These are phyloP conservation scores for Puccinia polysora DNA, from an alignment of 1,284 basidiomycete genomes.

Conservation along the genomic window DNA sequence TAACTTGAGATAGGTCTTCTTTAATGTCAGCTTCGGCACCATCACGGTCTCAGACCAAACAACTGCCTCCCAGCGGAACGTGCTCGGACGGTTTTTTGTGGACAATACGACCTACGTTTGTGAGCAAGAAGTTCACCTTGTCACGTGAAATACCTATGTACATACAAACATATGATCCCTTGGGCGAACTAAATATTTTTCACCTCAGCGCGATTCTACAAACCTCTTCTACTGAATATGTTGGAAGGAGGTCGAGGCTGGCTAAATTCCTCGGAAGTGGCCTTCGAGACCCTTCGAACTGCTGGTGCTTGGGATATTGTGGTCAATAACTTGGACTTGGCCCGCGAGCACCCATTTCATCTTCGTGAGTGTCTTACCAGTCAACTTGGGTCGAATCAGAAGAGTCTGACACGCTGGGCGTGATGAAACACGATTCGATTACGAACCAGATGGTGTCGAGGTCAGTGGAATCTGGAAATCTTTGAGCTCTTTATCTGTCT, in stretches of 20 bases:
- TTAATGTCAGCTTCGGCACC: slow-evolving; percentile 28
- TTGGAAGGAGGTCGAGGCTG: slow-evolving; percentile 16
- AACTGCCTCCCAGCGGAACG: background rate
- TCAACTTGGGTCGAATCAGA: too few species aligned
- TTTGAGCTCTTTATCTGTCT: background rate
- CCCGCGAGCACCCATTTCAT: slow-evolving; percentile 53
- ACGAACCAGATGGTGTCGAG: slow-evolving; percentile 20
- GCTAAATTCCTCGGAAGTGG: slow-evolving; percentile 40
- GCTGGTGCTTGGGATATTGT: slow-evolving; percentile 48
- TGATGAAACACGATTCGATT: too few species aligned
- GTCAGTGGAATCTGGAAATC: slow-evolving; percentile 1
- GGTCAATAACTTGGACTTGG: slow-evolving; percentile 53
- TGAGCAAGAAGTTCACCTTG: background rate
- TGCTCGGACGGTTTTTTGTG: slow-evolving; percentile 39
- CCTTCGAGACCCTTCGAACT: slow-evolving; percentile 44
- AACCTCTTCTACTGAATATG: slow-evolving; percentile 19
- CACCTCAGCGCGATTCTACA: slow-evolving; percentile 45
- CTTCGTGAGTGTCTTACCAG: slow-evolving; percentile 45
- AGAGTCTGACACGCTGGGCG: too few species aligned
- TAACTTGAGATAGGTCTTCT: slow-evolving; percentile 12
- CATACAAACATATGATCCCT: slow-evolving; percentile 11
- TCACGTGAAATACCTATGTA: background rate
- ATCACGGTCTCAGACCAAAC: slow-evolving; percentile 5
- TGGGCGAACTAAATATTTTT: slow-evolving; percentile 45
- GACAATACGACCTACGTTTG: slow-evolving; percentile 35